Conservation (phyloP, 2,329 filamentous ascomycete species). For the Stromatinia cepivora region DNA sequence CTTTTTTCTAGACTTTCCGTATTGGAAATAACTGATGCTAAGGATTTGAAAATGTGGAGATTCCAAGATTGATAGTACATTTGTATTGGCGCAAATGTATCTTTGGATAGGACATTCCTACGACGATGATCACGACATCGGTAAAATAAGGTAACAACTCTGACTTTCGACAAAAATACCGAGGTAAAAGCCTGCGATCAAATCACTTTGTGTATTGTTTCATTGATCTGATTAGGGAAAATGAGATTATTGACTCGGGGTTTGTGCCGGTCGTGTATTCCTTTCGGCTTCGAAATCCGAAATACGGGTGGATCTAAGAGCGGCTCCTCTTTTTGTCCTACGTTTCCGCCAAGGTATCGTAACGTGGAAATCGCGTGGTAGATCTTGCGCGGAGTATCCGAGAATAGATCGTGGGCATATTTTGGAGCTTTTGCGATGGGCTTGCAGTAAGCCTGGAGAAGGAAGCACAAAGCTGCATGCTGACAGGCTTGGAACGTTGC, state of each 20-base stretch:
- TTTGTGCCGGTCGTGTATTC: neutral
- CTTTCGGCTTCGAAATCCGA: neutral
- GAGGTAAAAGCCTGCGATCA: neutral
- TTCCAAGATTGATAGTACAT: too few species aligned
- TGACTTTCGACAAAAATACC: neutral
- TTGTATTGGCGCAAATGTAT: neutral
- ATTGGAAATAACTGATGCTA: too few species aligned
- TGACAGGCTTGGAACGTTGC: neutral
- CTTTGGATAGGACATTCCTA: neutral
- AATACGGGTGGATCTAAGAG: neutral
- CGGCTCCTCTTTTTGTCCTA: neutral
- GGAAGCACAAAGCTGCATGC: neutral
- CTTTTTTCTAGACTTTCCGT: neutral
- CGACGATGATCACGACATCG: neutral
- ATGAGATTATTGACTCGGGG: neutral
- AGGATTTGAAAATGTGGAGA: too few species aligned
- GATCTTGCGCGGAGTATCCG: neutral
- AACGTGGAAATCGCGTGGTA: neutral
- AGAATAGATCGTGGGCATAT: neutral
- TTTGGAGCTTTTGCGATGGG: neutral
- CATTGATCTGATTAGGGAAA: too few species aligned
- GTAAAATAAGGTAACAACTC: neutral
- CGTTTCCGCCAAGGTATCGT: neutral
- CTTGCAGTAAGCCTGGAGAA: slow-evolving; percentile 1
- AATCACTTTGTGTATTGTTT: neutral